Evolutionary conservation across 768 basidiomycete genomes (phyloP).

Genomic region (Tubosaeta brunneosetosa): DNA sequence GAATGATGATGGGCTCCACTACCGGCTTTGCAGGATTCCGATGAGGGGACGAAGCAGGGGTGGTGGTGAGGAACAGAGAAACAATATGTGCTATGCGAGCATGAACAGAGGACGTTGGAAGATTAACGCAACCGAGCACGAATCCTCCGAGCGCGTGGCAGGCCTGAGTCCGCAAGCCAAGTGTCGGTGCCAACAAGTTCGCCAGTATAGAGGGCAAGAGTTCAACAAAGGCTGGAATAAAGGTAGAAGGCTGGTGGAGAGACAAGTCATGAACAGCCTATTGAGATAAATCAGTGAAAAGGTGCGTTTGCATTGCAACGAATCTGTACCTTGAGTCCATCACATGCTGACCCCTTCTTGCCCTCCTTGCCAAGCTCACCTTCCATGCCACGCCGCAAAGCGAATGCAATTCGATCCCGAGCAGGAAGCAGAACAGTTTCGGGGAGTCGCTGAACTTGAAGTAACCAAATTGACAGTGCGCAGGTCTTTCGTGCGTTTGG

Average conservation of each 20-base stretch:
- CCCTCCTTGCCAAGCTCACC: slow-evolving; percentile 87
- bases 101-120: slow-evolving; percentile 48
- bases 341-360: slow-evolving; percentile 76
- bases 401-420: slow-evolving; percentile 63
- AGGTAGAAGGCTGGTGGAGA: slow-evolving; percentile 56
- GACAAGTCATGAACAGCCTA: slow-evolving; percentile 73
- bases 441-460: slow-evolving; percentile 70
- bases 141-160: slow-evolving; percentile 73
- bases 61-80: slow-evolving; percentile 44
- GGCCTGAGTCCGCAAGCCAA: slow-evolving; percentile 65
- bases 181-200: slow-evolving; percentile 59
- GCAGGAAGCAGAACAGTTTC: slow-evolving; percentile 55
- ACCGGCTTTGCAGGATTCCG: slow-evolving; percentile 33
- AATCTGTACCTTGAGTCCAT: slow-evolving; percentile 64
- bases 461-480: slow-evolving; percentile 68
- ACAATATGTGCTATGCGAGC: slow-evolving; percentile 48
- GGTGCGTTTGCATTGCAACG: slow-evolving; percentile 1
- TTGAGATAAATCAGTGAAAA: slow-evolving; percentile 8
- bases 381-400: slow-evolving; percentile 70
- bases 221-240: slow-evolving; percentile 61
- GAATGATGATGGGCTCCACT: slow-evolving; percentile 51
- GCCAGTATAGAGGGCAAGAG: slow-evolving; percentile 59
- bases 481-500: slow-evolving; percentile 85
- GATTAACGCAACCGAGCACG: slow-evolving; percentile 46
- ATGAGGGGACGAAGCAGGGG: slow-evolving; percentile 32